These are phyloP conservation scores for Senna siamea DNA, from an alignment of 306 rosid genomes.

Conservation along the genomic window DNA sequence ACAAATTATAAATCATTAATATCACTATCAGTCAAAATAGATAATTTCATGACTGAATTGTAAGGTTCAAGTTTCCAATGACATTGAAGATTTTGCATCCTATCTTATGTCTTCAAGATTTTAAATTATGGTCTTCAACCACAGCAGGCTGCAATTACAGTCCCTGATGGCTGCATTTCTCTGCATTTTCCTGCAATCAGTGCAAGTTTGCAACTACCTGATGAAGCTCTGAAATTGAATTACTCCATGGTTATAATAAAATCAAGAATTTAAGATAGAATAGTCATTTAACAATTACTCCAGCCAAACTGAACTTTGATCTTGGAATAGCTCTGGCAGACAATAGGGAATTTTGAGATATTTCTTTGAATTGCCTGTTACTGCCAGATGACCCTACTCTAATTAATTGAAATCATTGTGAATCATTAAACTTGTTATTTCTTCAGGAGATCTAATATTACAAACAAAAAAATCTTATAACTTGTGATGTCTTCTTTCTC, in stretches of 20 bases:
- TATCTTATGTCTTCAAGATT: background rate
- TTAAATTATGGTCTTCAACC: background rate
- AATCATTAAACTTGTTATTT: background rate
- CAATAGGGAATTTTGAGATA: background rate
- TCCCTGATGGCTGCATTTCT: background rate
- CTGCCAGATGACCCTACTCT: background rate
- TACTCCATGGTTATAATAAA: background rate
- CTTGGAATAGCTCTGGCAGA: background rate
- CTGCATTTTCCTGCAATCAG: background rate
- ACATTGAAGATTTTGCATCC: background rate
- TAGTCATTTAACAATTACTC: no score
- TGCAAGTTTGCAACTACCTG: background rate
- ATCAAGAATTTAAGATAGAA: background rate
- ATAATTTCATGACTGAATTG: background rate
- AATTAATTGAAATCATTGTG: slow-evolving; percentile 1
- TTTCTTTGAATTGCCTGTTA: slow-evolving; percentile 4
- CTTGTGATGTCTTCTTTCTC: slow-evolving; percentile 3
- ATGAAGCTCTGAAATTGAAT: background rate
- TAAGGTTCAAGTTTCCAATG: background rate
- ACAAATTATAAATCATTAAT: background rate
- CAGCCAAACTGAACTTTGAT: background rate
- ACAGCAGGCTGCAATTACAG: background rate
- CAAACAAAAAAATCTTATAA: slow-evolving; percentile 4
- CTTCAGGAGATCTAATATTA: background rate
- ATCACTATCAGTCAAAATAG: background rate